Percentiles rank a stretch among this genome's conserved stretches.
Conservation (phyloP, 495 filamentous ascomycete species). For the Lophiostoma macrostomum region DNA sequence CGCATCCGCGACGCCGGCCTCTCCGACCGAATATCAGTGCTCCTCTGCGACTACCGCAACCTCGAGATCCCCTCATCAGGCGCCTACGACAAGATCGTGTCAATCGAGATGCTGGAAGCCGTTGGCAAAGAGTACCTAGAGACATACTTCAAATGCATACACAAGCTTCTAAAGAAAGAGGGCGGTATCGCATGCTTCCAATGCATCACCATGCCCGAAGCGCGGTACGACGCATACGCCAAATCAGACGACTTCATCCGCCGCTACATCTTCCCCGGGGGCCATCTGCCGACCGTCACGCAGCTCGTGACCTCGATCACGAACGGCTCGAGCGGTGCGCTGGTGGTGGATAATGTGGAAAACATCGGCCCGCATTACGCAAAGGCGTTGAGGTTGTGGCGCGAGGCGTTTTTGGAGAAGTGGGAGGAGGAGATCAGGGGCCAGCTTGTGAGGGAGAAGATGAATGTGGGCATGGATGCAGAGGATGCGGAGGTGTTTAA, state of each 20-base stretch:
- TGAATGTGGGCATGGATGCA: conserved; percentile 47
- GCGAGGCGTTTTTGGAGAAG: conserved; percentile 58
- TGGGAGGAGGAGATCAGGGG: conserved; percentile 57
- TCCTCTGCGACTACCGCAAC: conserved; percentile 60
- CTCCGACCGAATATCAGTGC: conserved; percentile 52
- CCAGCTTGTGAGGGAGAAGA: conserved; percentile 52
- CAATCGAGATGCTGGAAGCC: conserved; percentile 74
- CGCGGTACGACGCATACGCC: conserved; percentile 47
- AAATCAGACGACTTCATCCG: conserved; percentile 60
- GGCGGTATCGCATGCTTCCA: conserved; percentile 69
- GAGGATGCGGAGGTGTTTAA: conserved; percentile 61
- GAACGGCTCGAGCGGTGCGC: conserved; percentile 52
- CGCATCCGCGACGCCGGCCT: conserved; percentile 54
- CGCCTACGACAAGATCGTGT: conserved; percentile 66
- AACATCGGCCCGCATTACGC: conserved; percentile 71
- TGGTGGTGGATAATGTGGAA: conserved; percentile 60
- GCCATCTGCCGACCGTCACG: conserved; percentile 64
- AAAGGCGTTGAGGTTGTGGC: conserved; percentile 65
- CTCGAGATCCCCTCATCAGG: conserved; percentile 48
- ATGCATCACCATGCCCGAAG: conserved; percentile 72
- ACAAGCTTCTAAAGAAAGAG: conserved; percentile 57
- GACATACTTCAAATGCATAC: conserved; percentile 51
- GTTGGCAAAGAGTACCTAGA: conserved; percentile 63
- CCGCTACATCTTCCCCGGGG: conserved; percentile 72
- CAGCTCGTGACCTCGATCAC: conserved; percentile 60